Evolutionary conservation across 2,329 filamentous ascomycete species (phyloP).

Genomic region (Albifimbria verrucaria): DNA sequence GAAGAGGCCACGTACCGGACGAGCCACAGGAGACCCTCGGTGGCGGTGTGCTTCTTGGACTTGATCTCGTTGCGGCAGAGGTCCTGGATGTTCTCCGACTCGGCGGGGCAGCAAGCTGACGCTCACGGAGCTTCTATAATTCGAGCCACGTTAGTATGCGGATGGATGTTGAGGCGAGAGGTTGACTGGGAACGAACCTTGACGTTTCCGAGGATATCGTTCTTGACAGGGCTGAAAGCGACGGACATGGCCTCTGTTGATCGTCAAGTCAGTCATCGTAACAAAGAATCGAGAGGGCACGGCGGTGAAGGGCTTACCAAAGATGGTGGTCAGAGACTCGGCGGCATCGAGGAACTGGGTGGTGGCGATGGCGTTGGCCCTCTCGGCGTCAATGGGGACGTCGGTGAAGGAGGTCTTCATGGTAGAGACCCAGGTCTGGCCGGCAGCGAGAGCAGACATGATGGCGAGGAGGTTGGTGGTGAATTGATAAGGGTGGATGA

Average conservation of each 20-base stretch:
- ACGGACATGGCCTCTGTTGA: conserved; percentile 58
- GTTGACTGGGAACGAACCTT: too few relatives aligned
- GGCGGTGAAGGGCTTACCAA: conserved; percentile 55
- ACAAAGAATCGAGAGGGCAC: not conserved
- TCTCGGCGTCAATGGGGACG: conserved; percentile 70
- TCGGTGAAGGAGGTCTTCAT: conserved; percentile 80
- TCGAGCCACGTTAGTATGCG: too few relatives aligned
- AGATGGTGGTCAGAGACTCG: conserved; percentile 81
- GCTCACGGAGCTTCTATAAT: conserved; percentile 78
- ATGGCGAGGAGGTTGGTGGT: conserved; percentile 19
- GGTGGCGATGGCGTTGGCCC: conserved; percentile 76
- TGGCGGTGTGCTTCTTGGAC: conserved; percentile 81
- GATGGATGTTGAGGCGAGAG: too few relatives aligned
- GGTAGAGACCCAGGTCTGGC: conserved; percentile 80
- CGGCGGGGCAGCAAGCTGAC: conserved; percentile 71
- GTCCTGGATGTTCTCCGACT: conserved; percentile 81
- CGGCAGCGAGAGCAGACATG: conserved; percentile 59
- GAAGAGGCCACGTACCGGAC: conserved; percentile 61
- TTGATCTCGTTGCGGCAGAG: conserved; percentile 86
- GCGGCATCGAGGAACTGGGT: conserved; percentile 87
- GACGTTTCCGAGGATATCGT: conserved; percentile 86
- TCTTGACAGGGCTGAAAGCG: conserved; percentile 88
- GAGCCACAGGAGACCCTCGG: conserved; percentile 89
- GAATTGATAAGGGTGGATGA: conserved; percentile 4
- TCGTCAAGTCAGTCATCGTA: not conserved